Evolutionary conservation across 2,329 filamentous ascomycete genomes (phyloP).

Genomic region (Ilyonectria destructans): DNA sequence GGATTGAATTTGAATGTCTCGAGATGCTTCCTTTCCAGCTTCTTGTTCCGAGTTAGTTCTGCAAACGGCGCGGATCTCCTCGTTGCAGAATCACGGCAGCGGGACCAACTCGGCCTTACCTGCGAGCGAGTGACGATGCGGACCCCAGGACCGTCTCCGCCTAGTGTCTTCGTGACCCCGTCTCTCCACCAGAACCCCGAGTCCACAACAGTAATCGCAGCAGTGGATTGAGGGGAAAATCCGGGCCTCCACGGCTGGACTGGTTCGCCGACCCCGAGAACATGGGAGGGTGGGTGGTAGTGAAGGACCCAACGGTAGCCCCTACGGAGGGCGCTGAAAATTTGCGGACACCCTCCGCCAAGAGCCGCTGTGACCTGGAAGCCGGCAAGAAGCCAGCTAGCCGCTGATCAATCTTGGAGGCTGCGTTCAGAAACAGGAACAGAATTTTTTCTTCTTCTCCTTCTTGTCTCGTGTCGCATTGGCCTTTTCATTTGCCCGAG

Average conservation of each 20-base stretch:
- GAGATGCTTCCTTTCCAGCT: neutral
- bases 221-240: slow-evolving; percentile 23
- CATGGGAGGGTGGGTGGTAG: neutral
- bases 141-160: neutral
- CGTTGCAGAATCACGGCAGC: slow-evolving; percentile 6
- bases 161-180: neutral
- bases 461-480: neutral
- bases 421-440: neutral
- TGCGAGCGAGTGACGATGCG: slow-evolving; percentile 3
- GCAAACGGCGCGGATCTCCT: neutral
- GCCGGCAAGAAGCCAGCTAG: neutral
- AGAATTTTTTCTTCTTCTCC: neutral
- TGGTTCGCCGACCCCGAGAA: slow-evolving; percentile 32
- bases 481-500: neutral
- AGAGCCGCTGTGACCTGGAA: neutral
- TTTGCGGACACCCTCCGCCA: neutral
- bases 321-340: slow-evolving; percentile 7
- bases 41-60: neutral
- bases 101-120: slow-evolving; percentile 27
- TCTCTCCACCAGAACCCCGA: neutral
- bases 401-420: neutral
- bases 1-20: neutral
- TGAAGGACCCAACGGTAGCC: slow-evolving; percentile 3
- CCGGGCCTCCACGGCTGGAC: slow-evolving; percentile 8
- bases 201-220: slow-evolving; percentile 8